phyloP scores from a whole-genome alignment of 805 yeast genomes.

The Starmerella geochares region DNA sequence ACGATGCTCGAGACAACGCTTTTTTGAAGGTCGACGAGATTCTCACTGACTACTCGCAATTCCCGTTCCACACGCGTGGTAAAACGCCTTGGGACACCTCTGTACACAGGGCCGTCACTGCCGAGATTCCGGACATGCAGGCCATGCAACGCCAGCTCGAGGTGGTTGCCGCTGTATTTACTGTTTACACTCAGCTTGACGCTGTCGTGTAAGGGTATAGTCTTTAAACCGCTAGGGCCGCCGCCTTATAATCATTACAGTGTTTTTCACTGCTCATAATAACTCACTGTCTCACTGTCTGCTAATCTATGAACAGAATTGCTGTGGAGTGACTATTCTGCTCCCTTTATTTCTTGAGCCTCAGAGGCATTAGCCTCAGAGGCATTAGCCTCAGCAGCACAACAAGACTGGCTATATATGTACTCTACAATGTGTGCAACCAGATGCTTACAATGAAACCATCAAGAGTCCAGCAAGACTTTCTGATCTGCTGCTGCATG shows the following conservation, averaged over 20 bases:
- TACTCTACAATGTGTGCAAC: background rate
- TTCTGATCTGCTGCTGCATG: background rate
- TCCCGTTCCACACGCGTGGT: slow-evolving; percentile 61
- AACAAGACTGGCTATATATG: background rate
- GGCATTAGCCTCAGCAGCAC: too few species aligned
- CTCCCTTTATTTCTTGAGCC: too few species aligned
- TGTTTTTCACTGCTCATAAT: background rate
- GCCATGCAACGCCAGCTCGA: slow-evolving; percentile 54
- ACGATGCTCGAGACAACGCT: slow-evolving; percentile 85
- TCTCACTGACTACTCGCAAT: slow-evolving; percentile 68
- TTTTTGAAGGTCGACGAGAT: slow-evolving; percentile 91
- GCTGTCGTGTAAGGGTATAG: slow-evolving; percentile 26
- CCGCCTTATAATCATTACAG: background rate
- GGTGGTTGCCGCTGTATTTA: slow-evolving; percentile 82
- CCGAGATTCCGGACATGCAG: slow-evolving; percentile 32
- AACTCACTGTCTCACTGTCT: too few species aligned
- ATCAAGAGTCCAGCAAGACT: background rate
- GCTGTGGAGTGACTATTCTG: too few species aligned
- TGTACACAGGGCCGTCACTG: slow-evolving; percentile 42
- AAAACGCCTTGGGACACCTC: slow-evolving; percentile 36
- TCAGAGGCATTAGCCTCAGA: too few species aligned
- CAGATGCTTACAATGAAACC: background rate
- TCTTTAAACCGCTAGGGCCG: background rate
- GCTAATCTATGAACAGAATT: too few species aligned
- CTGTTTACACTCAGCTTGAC: slow-evolving; percentile 87